Evolutionary conservation across 75 land plant genomes (phyloP).

Genomic region (Ceratopteris richardii): DNA sequence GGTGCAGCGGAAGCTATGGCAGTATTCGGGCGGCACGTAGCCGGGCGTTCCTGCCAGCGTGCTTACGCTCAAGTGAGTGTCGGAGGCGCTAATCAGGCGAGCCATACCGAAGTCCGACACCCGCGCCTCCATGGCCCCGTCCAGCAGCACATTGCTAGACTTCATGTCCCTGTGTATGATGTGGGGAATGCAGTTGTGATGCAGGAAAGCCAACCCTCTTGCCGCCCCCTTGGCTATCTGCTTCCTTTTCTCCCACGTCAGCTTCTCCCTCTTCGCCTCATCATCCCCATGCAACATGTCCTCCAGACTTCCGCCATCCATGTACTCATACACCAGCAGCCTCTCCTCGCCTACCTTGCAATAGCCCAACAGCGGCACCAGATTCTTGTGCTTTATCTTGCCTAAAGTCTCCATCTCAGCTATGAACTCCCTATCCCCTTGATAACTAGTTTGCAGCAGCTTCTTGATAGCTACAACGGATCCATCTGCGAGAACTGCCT

Average conservation of each 20-base stretch:
- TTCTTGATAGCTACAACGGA: slow-evolving; percentile 78
- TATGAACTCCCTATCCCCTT: slow-evolving; percentile 83
- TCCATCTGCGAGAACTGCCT: slow-evolving; percentile 61
- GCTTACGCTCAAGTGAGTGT: slow-evolving; percentile 71
- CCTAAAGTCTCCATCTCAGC: slow-evolving; percentile 93
- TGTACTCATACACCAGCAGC: slow-evolving; percentile 76
- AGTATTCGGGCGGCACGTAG: slow-evolving; percentile 86
- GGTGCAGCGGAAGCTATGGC: slow-evolving; percentile 85
- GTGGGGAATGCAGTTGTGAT: slow-evolving; percentile 84
- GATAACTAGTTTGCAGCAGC: slow-evolving; percentile 58
- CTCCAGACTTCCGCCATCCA: slow-evolving; percentile 63
- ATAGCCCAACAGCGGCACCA: slow-evolving; percentile 60
- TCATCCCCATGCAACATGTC: slow-evolving; percentile 54
- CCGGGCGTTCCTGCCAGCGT: slow-evolving; percentile 85
- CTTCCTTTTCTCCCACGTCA: slow-evolving; percentile 61
- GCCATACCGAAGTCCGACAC: slow-evolving; percentile 89
- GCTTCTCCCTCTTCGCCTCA: slow-evolving; percentile 8
- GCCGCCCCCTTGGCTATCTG: slow-evolving; percentile 70
- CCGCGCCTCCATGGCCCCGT: slow-evolving; percentile 60
- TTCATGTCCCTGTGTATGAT: slow-evolving; percentile 84
- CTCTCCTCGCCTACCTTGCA: slow-evolving; percentile 77
- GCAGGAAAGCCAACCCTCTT: slow-evolving; percentile 64
- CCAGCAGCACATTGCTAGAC: slow-evolving; percentile 76
- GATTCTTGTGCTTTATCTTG: slow-evolving; percentile 77
- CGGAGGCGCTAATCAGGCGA: slow-evolving; percentile 68